Evolutionary conservation across 2,329 filamentous ascomycete species (phyloP).

Genomic region (Xylaria sp.): DNA sequence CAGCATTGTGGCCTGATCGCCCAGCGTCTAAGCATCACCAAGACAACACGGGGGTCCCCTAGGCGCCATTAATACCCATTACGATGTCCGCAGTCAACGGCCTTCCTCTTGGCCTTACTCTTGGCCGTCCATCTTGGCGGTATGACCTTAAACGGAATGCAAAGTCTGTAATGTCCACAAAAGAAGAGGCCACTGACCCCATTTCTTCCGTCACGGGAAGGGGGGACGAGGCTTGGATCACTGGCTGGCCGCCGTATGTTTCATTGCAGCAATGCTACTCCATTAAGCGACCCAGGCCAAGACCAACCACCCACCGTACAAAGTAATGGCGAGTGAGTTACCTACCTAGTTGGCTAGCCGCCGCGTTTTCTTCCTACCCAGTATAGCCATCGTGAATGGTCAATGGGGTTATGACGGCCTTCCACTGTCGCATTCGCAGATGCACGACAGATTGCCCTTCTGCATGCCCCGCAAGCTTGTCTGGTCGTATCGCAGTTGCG

Average conservation of each 20-base stretch:
- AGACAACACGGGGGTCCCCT: conserved; percentile 1
- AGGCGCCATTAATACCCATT: conserved; percentile 12
- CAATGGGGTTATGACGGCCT: conserved; percentile 27
- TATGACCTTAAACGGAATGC: conserved; percentile 17
- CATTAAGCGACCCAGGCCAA: conserved; percentile 20
- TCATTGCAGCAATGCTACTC: conserved; percentile 23
- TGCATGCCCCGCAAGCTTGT: conserved; percentile 9
- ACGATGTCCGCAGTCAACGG: too few relatives aligned
- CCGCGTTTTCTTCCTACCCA: neutral
- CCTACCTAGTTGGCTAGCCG: conserved; percentile 26
- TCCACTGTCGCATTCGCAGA: conserved; percentile 29
- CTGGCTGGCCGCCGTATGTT: conserved; percentile 21
- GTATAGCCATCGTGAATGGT: conserved; percentile 23
- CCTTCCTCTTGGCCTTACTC: neutral
- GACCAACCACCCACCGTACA: conserved; percentile 4
- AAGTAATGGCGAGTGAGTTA: conserved; percentile 5
- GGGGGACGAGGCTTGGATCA: conserved; percentile 25
- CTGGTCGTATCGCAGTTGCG: conserved; percentile 23
- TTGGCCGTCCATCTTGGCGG: conserved; percentile 2
- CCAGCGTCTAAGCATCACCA: conserved; percentile 5
- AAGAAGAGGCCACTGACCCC: conserved; percentile 18
- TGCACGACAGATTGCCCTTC: conserved; percentile 31
- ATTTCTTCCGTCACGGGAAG: conserved; percentile 21
- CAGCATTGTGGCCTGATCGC: conserved; percentile 26
- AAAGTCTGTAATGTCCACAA: conserved; percentile 2